Conservation (phyloP, 805 yeast genomes). For the Kazachstania taianensis region DNA sequence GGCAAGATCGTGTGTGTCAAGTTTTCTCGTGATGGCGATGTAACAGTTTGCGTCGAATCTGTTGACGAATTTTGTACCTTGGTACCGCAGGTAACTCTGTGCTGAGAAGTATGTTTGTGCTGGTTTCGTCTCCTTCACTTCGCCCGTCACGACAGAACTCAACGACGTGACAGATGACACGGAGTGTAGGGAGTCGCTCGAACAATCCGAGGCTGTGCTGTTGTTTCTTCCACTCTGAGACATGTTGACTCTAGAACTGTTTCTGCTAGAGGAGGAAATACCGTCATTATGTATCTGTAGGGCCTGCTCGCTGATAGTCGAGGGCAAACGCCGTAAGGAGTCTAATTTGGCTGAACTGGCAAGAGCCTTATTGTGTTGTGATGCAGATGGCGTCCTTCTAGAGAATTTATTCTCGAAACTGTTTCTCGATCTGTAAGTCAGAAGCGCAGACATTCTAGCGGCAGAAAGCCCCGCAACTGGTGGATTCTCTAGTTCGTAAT, state of each 20-base stretch:
- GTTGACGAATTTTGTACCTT: slow-evolving; percentile 79
- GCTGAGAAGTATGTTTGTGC: slow-evolving; percentile 75
- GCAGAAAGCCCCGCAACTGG: slow-evolving; percentile 86
- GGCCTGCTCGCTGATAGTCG: slow-evolving; percentile 54
- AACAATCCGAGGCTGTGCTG: slow-evolving; percentile 10
- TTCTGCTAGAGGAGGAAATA: slow-evolving; percentile 28
- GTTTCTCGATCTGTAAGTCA: slow-evolving; percentile 86
- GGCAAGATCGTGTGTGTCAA: slow-evolving; percentile 91
- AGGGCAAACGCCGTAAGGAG: slow-evolving; percentile 26
- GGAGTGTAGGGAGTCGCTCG: slow-evolving; percentile 22
- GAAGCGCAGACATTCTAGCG: slow-evolving; percentile 92
- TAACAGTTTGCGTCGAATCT: slow-evolving; percentile 96
- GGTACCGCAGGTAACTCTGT: slow-evolving; percentile 88
- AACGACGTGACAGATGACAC: slow-evolving; percentile 26
- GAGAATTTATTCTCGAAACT: slow-evolving; percentile 89
- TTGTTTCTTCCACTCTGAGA: slow-evolving; percentile 2
- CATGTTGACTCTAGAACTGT: slow-evolving; percentile 3
- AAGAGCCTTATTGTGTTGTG: slow-evolving; percentile 26
- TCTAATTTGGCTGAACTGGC: background rate
- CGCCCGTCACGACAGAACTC: slow-evolving; percentile 14
- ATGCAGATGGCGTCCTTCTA: slow-evolving; percentile 52
- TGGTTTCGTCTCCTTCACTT: slow-evolving; percentile 21
- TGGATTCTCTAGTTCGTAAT: slow-evolving; percentile 65
- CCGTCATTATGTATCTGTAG: slow-evolving; percentile 91
- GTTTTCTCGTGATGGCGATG: slow-evolving; percentile 82